Evolutionary conservation across 2,329 filamentous ascomycete genomes (phyloP), one percentile per base, ranked within the genome.

Genomic region (Malbranchea cinnamomea): DNA sequence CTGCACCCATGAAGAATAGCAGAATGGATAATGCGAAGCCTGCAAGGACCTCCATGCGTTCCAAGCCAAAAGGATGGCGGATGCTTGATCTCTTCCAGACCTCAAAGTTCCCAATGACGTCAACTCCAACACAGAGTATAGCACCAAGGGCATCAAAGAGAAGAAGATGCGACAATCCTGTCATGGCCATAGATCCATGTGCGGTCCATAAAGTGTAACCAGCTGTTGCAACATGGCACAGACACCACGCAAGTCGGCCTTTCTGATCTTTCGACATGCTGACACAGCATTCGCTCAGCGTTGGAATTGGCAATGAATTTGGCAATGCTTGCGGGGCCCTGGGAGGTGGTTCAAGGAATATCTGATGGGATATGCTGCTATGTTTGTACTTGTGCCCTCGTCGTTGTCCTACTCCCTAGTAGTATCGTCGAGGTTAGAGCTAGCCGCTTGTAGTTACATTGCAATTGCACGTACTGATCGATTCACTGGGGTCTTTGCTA

Each of bases 341-440:
- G 4, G 73, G 78, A 0, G 84, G 76, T 5, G 89, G 89, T 52
- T 94, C 84, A 44, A 91, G 81, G 55, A 95, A 93, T 54, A 95
- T 91, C 54, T 94, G 85, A 52, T 95, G 85, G 12, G 82, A 92
- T 34, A 98, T 78, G 51, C 82, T 92, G 52, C 81, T 91, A 60
- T 95, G 87, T 52, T 94, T 93, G 67, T 98, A 98, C 53, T 89
- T 84, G 62, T 98, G 89, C 38, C 89, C 89, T 37, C 87, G 78
- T 41, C 89, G 74, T 55, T 93, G 82, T 39, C 85, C 85, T 39
- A 94, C 73, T 44, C 83, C 87, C 77, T 91, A 53, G 31, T 23
- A 35, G 38, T 29, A 15, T 14, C 33, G 31, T 43, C 30, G n/a
- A 50, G 40, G 43, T 42, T 38, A 17, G 33, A n/a, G 10, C n/a